These are phyloP conservation scores for Aspergillus ruber DNA, from an alignment of 2,329 filamentous ascomycete genomes.

Conservation along the genomic window DNA sequence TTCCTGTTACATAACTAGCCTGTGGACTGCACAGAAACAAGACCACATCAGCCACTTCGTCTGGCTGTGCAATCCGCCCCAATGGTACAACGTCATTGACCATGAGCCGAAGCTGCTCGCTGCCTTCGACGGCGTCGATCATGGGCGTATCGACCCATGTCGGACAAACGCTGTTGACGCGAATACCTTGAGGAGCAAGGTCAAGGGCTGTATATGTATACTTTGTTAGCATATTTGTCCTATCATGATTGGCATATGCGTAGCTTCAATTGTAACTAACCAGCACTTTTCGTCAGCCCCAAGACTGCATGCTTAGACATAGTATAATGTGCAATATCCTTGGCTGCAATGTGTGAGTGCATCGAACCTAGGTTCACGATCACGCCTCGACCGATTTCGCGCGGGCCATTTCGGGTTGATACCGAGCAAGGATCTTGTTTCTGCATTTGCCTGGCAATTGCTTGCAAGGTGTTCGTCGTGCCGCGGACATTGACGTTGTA, in stretches of 20 bases:
- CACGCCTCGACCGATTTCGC: constrained; percentile 18
- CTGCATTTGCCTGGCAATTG: constrained; percentile 14
- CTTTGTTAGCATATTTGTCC: not conserved
- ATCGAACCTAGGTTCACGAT: constrained; percentile 37
- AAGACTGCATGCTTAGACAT: constrained; percentile 41
- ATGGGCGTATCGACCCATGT: constrained; percentile 2
- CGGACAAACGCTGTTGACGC: constrained; percentile 2
- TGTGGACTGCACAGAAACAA: constrained; percentile 2
- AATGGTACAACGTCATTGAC: not conserved
- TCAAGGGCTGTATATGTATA: not conserved
- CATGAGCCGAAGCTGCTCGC: not conserved
- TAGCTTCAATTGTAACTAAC: constrained; percentile 8
- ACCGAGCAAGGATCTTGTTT: constrained; percentile 25
- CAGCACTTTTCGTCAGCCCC: constrained; percentile 37
- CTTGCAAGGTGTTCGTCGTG: constrained; percentile 35
- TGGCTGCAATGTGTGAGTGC: constrained; percentile 29
- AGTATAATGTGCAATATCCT: constrained; percentile 30
- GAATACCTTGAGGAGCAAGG: not conserved
- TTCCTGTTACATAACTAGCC: constrained; percentile 4
- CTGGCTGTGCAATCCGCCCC: constrained; percentile 1
- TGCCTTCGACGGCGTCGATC: not conserved
- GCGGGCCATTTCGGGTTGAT: constrained; percentile 22
- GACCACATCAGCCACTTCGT: constrained; percentile 3
- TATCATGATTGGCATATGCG: not conserved
- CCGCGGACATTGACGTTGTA: constrained; percentile 35